Evolutionary conservation across 2,329 filamentous ascomycete genomes (phyloP).

Genomic region (Aspergillus sp.): DNA sequence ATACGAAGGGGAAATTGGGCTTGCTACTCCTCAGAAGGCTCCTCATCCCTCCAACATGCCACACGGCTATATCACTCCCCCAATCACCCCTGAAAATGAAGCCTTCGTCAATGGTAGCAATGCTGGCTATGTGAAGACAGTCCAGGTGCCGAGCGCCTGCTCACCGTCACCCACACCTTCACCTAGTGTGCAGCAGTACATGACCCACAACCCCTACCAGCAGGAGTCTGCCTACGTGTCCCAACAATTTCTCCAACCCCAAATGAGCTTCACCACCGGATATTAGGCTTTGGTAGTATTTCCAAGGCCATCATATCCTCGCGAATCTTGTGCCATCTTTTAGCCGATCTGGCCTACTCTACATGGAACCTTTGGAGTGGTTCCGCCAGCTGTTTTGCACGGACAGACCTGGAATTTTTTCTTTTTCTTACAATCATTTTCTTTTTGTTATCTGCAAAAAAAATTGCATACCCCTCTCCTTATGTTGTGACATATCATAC

Average conservation of each 20-base stretch:
- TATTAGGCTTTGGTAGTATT: slow-evolving; percentile 24
- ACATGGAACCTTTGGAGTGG: slow-evolving; percentile 13
- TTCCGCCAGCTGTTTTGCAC: slow-evolving; percentile 8
- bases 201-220: slow-evolving; percentile 36
- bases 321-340: slow-evolving; percentile 16
- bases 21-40: slow-evolving; percentile 44
- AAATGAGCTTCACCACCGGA: slow-evolving; percentile 35
- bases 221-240: slow-evolving; percentile 35
- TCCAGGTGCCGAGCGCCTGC: slow-evolving; percentile 28
- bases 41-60: slow-evolving; percentile 34
- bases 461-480: slow-evolving; percentile 39
- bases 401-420: slow-evolving; percentile 10
- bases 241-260: slow-evolving; percentile 33
- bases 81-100: slow-evolving; percentile 48
- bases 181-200: slow-evolving; percentile 38
- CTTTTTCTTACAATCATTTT: slow-evolving; percentile 10
- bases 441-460: slow-evolving; percentile 25
- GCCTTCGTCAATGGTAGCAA: slow-evolving; percentile 38
- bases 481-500: slow-evolving; percentile 29
- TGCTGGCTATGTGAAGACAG: slow-evolving; percentile 31
- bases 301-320: slow-evolving; percentile 1
- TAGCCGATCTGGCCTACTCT: slow-evolving; percentile 16
- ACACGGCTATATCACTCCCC: slow-evolving; percentile 49
- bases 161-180: slow-evolving; percentile 40
- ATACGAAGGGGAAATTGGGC: slow-evolving; percentile 42